phyloP scores from a whole-genome alignment of 2,329 filamentous ascomycete genomes.

The Fusarium odoratissimum region DNA sequence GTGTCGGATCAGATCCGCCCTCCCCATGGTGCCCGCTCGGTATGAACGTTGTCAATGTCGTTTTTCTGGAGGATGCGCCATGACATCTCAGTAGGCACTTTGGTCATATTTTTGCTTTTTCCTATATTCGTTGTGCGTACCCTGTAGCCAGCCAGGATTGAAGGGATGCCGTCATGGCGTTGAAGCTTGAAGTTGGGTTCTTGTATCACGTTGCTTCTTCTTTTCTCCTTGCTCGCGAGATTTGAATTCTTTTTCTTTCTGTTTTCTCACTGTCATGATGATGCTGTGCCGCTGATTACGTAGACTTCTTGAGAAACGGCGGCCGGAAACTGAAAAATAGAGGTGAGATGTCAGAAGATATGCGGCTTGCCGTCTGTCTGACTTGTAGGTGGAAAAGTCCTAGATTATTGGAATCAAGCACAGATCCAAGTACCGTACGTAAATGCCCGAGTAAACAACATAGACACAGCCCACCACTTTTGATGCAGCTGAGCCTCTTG shows the following conservation, averaged over 20 bases:
- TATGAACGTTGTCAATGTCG: constrained; percentile 1
- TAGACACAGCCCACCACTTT: constrained; percentile 20
- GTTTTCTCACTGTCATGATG: constrained; percentile 27
- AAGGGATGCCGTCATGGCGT: constrained; percentile 35
- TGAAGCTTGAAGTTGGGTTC: neutral
- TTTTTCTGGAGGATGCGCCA: constrained; percentile 9
- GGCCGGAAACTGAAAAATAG: constrained; percentile 8
- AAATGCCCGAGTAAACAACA: neutral
- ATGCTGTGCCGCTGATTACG: constrained; percentile 34
- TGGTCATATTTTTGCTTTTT: constrained; percentile 21
- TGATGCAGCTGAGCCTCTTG: constrained; percentile 30
- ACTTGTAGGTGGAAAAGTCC: constrained; percentile 6
- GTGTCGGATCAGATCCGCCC: constrained; percentile 28
- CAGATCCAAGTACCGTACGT: neutral
- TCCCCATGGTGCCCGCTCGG: constrained; percentile 20
- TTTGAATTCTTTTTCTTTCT: constrained; percentile 10
- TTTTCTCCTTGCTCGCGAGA: neutral
- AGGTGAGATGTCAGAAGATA: constrained; percentile 23
- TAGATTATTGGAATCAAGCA: neutral
- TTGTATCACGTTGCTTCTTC: constrained; percentile 33
- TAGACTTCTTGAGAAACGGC: constrained; percentile 20
- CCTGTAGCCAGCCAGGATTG: constrained; percentile 28
- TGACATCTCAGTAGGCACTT: constrained; percentile 26
- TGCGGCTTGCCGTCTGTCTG: constrained; percentile 30
- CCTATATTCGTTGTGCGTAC: constrained; percentile 8